A percentile compares a stretch with the other conserved stretches of the same genome.
These are phyloP conservation scores for Lichtheimia ornata DNA, from an alignment of 371 early-diverging fungal species.

Conservation along the genomic window DNA sequence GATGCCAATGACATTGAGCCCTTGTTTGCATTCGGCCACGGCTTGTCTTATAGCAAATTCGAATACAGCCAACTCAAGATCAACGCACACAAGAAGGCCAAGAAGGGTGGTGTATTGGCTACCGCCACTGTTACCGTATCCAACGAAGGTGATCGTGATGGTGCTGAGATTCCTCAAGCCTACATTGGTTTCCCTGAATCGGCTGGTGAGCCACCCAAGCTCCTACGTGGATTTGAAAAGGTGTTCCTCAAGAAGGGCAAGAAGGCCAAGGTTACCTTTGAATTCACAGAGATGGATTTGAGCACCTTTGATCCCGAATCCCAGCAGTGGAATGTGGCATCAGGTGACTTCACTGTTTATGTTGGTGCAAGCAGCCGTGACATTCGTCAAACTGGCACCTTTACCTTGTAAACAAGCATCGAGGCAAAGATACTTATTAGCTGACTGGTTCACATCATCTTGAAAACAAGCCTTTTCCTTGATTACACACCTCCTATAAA, in stretches of 20 bases:
- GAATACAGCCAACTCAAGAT: conserved; percentile 25
- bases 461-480: too few species aligned
- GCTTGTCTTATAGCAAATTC: conserved; percentile 59
- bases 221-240: conserved; percentile 48
- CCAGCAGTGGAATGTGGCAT: conserved; percentile 26
- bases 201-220: conserved; percentile 42
- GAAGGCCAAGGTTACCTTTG: conserved; percentile 30
- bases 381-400: conserved; percentile 25
- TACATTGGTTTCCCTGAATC: conserved; percentile 54
- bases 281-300: conserved; percentile 23
- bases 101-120: conserved; percentile 8
- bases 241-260: conserved; percentile 28
- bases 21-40: conserved; percentile 55
- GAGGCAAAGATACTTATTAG: too few species aligned
- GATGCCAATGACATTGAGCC: conserved; percentile 49
- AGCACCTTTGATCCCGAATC: conserved; percentile 31
- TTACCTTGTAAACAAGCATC: conserved; percentile 12
- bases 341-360: conserved; percentile 34
- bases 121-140: conserved; percentile 32
- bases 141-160: conserved; percentile 53
- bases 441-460: too few species aligned
- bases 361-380: conserved; percentile 54
- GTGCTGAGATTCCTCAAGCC: conserved; percentile 61
- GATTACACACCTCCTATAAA: too few species aligned
- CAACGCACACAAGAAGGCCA: neutral